phyloP scores from a whole-genome alignment of 2,329 filamentous ascomycete species.

The Talaromyces albobiverticillius region DNA sequence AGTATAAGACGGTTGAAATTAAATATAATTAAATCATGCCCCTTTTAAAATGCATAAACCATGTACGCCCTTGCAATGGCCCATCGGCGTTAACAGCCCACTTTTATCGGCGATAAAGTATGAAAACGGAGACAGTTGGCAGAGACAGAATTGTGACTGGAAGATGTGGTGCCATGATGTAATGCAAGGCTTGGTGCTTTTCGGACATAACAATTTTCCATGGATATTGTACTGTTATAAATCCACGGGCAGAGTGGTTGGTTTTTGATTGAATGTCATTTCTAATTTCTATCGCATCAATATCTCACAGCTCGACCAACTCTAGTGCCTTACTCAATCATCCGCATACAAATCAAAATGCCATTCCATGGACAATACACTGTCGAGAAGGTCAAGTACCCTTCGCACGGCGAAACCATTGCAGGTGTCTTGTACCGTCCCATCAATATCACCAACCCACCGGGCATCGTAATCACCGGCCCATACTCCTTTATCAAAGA shows the following conservation, averaged over 20 bases:
- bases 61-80: no score
- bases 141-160: background rate
- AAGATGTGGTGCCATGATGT: no score
- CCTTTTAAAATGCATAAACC: no score
- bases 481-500: constrained; percentile 30
- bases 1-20: no score
- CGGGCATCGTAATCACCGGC: constrained; percentile 22
- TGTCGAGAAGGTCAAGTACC: constrained; percentile 25
- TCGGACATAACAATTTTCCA: no score
- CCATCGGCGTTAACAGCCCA: background rate
- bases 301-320: background rate
- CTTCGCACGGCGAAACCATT: constrained; percentile 26
- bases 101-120: background rate
- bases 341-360: constrained; percentile 19
- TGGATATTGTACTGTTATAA: background rate
- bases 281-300: no score
- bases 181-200: no score
- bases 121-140: background rate
- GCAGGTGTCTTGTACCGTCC: constrained; percentile 21
- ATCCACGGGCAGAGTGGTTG: background rate
- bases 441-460: constrained; percentile 22
- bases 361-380: constrained; percentile 25
- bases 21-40: no score
- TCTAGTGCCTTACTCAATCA: no score
- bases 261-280: background rate